Base-by-base conservation (phyloP, 179 eudicot species). In the Sideroxylon spinosum region DNA sequence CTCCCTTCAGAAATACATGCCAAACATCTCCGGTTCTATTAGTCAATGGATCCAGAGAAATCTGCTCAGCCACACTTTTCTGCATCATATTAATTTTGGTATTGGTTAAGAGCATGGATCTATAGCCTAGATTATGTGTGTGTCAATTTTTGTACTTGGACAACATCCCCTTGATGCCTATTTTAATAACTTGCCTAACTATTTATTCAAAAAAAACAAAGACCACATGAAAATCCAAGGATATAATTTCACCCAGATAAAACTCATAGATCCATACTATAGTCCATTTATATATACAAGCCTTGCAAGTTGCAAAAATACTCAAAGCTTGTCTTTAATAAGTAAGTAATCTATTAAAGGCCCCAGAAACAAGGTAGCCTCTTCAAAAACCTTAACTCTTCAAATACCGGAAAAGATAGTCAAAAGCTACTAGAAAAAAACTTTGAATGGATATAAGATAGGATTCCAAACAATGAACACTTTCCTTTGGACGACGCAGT, bases 1-100 rank as follows among this genome's bases (percentile, higher is more conserved):
- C 85, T 77, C 99, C 99, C 80, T 84, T 88, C 76, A 95, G 73
- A 84, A 91, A 84, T 59, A 91, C 88, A 82, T 95, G 99, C 99
- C 99, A 95, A 25, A 91, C 78, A 84, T 91, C 92, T 83, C 99
- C 98, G 22, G 99, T 93, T 87, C 80, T 93, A 84, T 95, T 93
- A 64, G 78, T 80, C 81, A 83, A 50, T 19, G 97, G 94, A 86
- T 95, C 93, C 84, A 95, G 86, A 79, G 84, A 72, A 78, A 95
- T 93, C 78, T 90, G 82, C 87, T 93, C 93, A 32, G 90, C 88
- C 78, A 91, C 88, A 82, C 85, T 89, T 68, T 87, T 82, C 99
- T 95, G 97, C 86, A 86, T 55, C 83, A 83, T 76, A 76, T 65
- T 83, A 29, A 70, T 64, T 13, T 23, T 37, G 16, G 57, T 6